Conservation (phyloP, 345 rosid genomes). For the Sonneratia caseolaris region DNA sequence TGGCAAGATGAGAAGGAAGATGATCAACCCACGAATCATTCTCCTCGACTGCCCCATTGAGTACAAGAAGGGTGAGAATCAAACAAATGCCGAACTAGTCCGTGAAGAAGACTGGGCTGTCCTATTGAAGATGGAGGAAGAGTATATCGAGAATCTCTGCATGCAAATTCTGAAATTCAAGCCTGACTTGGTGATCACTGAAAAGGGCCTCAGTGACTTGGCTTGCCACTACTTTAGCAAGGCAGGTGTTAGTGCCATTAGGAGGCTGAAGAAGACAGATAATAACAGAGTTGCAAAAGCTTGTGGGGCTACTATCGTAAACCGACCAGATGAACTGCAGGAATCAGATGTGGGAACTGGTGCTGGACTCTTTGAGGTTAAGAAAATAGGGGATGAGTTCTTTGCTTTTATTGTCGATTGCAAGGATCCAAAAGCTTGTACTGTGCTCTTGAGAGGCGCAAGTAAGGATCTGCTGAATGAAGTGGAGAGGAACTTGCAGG, state of each 20-base stretch:
- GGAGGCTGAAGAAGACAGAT: constrained; percentile 88
- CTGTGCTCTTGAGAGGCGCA: constrained; percentile 90
- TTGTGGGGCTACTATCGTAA: constrained; percentile 89
- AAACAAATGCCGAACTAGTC: constrained; percentile 87
- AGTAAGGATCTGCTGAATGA: constrained; percentile 95
- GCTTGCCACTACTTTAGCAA: constrained; percentile 89
- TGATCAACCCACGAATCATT: constrained; percentile 66
- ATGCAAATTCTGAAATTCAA: constrained; percentile 76
- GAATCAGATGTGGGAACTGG: constrained; percentile 95
- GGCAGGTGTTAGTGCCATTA: constrained; percentile 89
- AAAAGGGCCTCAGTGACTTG: constrained; percentile 95
- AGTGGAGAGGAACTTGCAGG: constrained; percentile 98
- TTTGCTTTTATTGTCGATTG: constrained; percentile 84
- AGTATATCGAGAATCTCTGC: constrained; percentile 74
- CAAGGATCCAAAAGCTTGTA: constrained; percentile 91
- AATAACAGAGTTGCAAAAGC: constrained; percentile 96
- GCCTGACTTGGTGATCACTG: constrained; percentile 84
- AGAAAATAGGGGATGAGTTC: constrained; percentile 92
- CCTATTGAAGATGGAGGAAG: constrained; percentile 84
- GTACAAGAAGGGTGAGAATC: constrained; percentile 98
- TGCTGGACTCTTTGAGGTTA: constrained; percentile 90
- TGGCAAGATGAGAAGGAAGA: constrained; percentile 94
- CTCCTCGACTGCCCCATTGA: constrained; percentile 95
- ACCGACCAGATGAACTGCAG: constrained; percentile 90
- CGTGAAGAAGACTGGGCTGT: constrained; percentile 92